A percentile compares a stretch with the other conserved stretches of the same genome.
phyloP scores from a whole-genome alignment of 2,329 filamentous ascomycete genomes.

The Paramyrothecium roridum region DNA sequence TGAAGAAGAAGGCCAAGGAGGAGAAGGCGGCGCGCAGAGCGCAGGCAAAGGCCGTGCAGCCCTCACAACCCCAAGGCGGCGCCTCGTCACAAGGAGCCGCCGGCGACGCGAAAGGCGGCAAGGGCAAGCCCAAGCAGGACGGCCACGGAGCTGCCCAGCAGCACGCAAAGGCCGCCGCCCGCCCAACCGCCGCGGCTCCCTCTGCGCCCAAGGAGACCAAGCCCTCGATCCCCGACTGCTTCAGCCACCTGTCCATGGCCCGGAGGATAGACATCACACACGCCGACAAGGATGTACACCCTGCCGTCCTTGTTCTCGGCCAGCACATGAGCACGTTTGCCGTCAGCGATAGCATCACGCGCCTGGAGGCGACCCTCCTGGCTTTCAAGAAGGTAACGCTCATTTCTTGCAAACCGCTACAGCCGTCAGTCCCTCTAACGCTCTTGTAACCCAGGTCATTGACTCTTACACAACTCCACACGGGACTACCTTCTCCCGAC shows the following conservation, averaged over 20 bases:
- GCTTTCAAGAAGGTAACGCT: conserved; percentile 76
- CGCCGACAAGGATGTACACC: conserved; percentile 77
- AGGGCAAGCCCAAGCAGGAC: conserved; percentile 45
- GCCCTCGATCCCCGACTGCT: conserved; percentile 65
- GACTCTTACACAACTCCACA: conserved; percentile 87
- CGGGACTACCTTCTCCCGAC: conserved; percentile 79
- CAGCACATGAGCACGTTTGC: conserved; percentile 88
- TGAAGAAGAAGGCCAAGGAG: conserved; percentile 87
- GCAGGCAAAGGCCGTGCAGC: conserved; percentile 59
- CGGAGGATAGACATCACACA: conserved; percentile 51
- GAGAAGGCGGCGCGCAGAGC: conserved; percentile 87
- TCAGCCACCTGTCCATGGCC: conserved; percentile 78
- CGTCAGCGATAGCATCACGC: conserved; percentile 83
- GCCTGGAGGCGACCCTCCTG: conserved; percentile 81
- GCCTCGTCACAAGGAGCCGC: conserved; percentile 31
- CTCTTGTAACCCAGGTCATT: conserved; percentile 72
- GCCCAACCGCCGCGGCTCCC: conserved; percentile 22
- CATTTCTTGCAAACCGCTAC: neutral
- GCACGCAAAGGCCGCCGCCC: conserved; percentile 27
- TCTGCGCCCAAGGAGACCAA: conserved; percentile 48
- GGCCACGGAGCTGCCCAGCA: conserved; percentile 20
- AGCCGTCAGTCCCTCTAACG: conserved; percentile 2
- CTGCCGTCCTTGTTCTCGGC: conserved; percentile 78
- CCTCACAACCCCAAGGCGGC: conserved; percentile 33
- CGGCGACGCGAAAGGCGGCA: conserved; percentile 42